Evolutionary conservation across 2,329 filamentous ascomycete species (phyloP).

Genomic region (Talaromyces verruculosus): DNA sequence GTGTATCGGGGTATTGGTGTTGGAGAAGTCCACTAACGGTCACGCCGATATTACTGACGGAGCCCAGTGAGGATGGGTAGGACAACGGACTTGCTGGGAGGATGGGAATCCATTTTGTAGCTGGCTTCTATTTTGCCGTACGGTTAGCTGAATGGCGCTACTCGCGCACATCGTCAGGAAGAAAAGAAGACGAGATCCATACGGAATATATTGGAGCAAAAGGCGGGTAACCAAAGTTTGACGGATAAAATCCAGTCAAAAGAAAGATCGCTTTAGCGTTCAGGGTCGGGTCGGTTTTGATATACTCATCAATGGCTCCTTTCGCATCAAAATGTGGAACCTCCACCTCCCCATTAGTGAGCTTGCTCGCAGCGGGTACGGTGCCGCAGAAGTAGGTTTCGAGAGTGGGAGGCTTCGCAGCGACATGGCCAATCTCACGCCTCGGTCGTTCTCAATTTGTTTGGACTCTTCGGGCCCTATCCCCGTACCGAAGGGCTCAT

Average conservation of each 20-base stretch:
- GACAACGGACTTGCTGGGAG: conserved; percentile 3
- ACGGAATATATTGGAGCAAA: conserved; percentile 16
- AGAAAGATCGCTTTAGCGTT: conserved; percentile 14
- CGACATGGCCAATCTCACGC: conserved; percentile 57
- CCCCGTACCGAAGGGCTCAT: conserved; percentile 8
- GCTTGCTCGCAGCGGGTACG: conserved; percentile 48
- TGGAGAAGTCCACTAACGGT: conserved; percentile 7
- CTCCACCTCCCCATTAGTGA: conserved; percentile 41
- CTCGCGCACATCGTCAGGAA: neutral
- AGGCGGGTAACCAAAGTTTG: conserved; percentile 10
- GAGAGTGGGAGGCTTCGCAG: conserved; percentile 38
- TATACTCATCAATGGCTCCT: conserved; percentile 13
- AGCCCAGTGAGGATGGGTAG: conserved; percentile 4
- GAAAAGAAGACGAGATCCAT: neutral
- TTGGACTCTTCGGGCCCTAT: conserved; percentile 4
- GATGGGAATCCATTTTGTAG: neutral
- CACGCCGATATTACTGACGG: conserved; percentile 9
- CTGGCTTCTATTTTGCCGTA: conserved; percentile 9
- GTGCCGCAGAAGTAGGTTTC: conserved; percentile 52
- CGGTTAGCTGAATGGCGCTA: neutral
- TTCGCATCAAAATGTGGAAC: conserved; percentile 18
- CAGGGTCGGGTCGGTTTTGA: conserved; percentile 7
- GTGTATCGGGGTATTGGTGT: neutral
- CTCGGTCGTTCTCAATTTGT: conserved; percentile 25
- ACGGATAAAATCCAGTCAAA: conserved; percentile 15